Percentiles rank a stretch among this genome's conserved stretches.
These are phyloP conservation scores for Phanerodontia chrysosporium DNA, from an alignment of 768 basidiomycete species.

Conservation along the genomic window DNA sequence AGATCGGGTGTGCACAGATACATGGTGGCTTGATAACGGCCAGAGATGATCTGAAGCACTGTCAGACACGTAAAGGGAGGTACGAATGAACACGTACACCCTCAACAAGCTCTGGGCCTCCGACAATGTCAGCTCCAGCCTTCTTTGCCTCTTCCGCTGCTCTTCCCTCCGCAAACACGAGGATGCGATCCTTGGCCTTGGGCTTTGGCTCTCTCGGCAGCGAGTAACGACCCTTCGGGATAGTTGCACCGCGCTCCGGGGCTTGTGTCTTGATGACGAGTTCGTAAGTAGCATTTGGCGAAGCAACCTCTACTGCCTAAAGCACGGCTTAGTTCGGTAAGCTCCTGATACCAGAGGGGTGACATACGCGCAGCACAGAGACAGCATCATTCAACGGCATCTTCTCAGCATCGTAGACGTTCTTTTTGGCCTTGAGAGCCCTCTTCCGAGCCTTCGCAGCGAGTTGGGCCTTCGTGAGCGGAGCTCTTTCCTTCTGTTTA, in stretches of 20 bases:
- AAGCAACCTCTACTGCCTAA: slow-evolving; percentile 81
- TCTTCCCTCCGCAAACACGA: slow-evolving; percentile 91
- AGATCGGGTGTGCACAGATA: slow-evolving; percentile 82
- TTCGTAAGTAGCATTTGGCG: slow-evolving; percentile 73
- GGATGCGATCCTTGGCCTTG: slow-evolving; percentile 66
- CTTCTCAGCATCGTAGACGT: slow-evolving; percentile 60
- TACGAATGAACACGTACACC: slow-evolving; percentile 48
- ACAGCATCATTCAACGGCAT: slow-evolving; percentile 66
- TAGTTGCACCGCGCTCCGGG: slow-evolving; percentile 58
- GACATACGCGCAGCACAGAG: slow-evolving; percentile 57
- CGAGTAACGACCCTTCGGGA: slow-evolving; percentile 86
- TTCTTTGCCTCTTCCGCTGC: slow-evolving; percentile 77
- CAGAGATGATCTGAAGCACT: slow-evolving; percentile 57
- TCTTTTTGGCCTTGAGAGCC: slow-evolving; percentile 49
- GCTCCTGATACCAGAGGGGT: neutral
- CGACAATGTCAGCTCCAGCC: slow-evolving; percentile 88
- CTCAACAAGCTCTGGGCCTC: slow-evolving; percentile 86
- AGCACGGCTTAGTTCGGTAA: neutral
- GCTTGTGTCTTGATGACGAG: slow-evolving; percentile 64
- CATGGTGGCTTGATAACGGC: slow-evolving; percentile 74
- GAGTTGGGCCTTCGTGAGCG: slow-evolving; percentile 67
- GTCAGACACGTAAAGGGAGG: neutral
- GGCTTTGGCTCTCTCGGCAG: slow-evolving; percentile 79
- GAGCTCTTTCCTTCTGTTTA: slow-evolving; percentile 47
- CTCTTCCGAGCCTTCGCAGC: slow-evolving; percentile 62